Conservation (phyloP, 352 stramenopile genomes). For the Phytophthora europaea region DNA sequence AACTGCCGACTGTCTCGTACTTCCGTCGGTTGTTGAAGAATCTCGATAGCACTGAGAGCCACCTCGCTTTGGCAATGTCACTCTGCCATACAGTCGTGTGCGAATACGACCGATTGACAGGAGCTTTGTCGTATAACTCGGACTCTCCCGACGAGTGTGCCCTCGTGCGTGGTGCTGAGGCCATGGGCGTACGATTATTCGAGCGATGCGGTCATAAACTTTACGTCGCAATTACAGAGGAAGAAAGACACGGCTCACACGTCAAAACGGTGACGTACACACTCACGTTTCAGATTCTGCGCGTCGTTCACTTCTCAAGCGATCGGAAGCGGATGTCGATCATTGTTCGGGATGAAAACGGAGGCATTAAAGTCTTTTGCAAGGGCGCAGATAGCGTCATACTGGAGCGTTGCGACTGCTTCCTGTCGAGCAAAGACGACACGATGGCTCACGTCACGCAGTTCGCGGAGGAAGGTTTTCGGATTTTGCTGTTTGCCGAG, state of each 20-base stretch:
- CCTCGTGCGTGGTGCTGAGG: slow-evolving; percentile 83
- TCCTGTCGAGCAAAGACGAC: slow-evolving; percentile 56
- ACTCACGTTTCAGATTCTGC: slow-evolving; percentile 73
- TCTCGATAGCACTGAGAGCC: slow-evolving; percentile 61
- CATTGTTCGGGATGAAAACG: slow-evolving; percentile 69
- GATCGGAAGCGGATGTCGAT: slow-evolving; percentile 89
- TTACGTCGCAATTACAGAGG: slow-evolving; percentile 72
- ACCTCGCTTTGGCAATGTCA: slow-evolving; percentile 79
- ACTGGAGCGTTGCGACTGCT: slow-evolving; percentile 72
- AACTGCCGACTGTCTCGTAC: slow-evolving; percentile 36
- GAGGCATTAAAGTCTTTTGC: slow-evolving; percentile 72
- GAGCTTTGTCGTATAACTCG: slow-evolving; percentile 85
- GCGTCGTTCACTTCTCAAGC: slow-evolving; percentile 81
- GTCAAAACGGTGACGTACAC: slow-evolving; percentile 78
- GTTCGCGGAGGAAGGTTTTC: slow-evolving; percentile 88
- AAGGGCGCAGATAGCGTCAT: slow-evolving; percentile 89
- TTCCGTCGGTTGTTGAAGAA: slow-evolving; percentile 66
- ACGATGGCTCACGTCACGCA: slow-evolving; percentile 84
- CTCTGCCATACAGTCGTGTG: slow-evolving; percentile 91
- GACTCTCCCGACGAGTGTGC: slow-evolving; percentile 95
- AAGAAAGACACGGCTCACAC: slow-evolving; percentile 61
- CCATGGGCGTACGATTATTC: slow-evolving; percentile 87
- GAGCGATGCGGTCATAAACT: slow-evolving; percentile 60
- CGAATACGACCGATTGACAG: slow-evolving; percentile 51
- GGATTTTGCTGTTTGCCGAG: slow-evolving; percentile 89